Base-by-base conservation (phyloP, 495 filamentous ascomycete species). In the Achaetomiella virescens region DNA sequence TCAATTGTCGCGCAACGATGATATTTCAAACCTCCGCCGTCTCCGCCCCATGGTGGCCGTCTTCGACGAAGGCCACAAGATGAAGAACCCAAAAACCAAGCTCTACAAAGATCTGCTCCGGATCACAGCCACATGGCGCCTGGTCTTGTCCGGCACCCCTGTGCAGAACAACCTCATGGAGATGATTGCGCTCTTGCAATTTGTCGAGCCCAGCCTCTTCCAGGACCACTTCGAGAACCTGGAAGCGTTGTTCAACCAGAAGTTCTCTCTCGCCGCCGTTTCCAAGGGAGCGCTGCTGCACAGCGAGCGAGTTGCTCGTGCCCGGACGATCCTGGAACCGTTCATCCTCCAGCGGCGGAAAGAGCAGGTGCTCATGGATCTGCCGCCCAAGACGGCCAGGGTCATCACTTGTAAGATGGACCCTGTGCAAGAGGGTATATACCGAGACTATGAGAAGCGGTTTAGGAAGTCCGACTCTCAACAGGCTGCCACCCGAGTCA, bases 111-210 rank as follows among this genome's bases (percentile, higher is more conserved):
- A 85, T 55, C 75, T 97, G 22, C 86, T 93, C 66, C 77, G 82
- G 41, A 89, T 98, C 24, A 81, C 78, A 0, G 84, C 90, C 5
- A 70, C 77, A 18, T 96, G 93, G 76, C 81, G 88, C 15, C 76
- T 97, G 6, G 79, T 98, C 11, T 77, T 98, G 22, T 97, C 91
- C 2, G 93, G 93, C 6, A 98, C 93, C 0, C 93, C 93, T 0
- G 76, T 98, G 12, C 93, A 98, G 66, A 98, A 98, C 71, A 97
- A 96, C 62, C 79, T 98, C 6, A 87, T 89, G 65, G 93, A 98
- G 69, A 79, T 98, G 42, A 84, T 88, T 1, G 88, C 91, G 2
- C 75, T 98, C 17, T 81, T 98, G 3, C 86, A 85, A 2, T 97
- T 98, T 64, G 90, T 98, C 60, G 83, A 97, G 62, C 93, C 93